Conservation (phyloP, 257 asterid genomes). For the Scutellaria barbata region DNA sequence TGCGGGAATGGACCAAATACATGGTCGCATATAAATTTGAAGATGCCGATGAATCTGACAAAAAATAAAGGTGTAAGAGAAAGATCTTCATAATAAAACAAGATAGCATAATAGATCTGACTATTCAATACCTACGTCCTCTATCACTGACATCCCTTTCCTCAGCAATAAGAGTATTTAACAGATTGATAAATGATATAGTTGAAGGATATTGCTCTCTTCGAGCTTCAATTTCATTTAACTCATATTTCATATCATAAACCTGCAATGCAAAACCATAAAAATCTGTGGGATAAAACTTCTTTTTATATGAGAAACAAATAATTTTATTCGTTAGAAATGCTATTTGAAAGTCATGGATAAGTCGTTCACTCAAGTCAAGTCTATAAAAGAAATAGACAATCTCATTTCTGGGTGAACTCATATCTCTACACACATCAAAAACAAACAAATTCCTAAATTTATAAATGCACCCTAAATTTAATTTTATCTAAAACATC, state of each 20-base stretch:
- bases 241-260: conserved; percentile 96
- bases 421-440: no score
- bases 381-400: no score
- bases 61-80: conserved; percentile 31
- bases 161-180: conserved; percentile 85
- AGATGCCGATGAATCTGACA: conserved; percentile 92
- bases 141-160: conserved; percentile 84
- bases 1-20: conserved; percentile 97
- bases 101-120: conserved; percentile 5
- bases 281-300: neutral
- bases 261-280: conserved; percentile 55
- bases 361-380: no score
- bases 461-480: no score
- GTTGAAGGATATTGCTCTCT: conserved; percentile 97
- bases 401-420: no score
- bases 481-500: no score
- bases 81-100: conserved; percentile 27
- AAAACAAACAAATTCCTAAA: no score
- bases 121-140: conserved; percentile 76
- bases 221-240: conserved; percentile 97
- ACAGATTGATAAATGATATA: conserved; percentile 78
- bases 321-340: no score
- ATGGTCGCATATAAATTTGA: conserved; percentile 89
- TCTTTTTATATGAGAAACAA: no score
- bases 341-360: no score